These are phyloP conservation scores for Suhomyces yuchorum DNA, from an alignment of 1,139 yeast species.

Conservation along the genomic window DNA sequence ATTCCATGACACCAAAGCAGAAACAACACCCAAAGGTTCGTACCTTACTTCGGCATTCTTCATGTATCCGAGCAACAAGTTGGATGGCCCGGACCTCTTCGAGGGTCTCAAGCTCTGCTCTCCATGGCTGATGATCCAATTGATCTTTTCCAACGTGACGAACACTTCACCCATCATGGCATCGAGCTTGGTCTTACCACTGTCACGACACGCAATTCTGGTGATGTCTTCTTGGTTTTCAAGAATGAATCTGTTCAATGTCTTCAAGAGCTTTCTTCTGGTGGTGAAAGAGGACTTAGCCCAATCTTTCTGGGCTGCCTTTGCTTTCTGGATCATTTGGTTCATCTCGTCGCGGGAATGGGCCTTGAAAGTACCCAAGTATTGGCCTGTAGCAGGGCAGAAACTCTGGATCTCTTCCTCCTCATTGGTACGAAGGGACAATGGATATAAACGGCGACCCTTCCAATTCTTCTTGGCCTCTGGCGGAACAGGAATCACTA, in stretches of 20 bases:
- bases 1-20: constrained; percentile 95
- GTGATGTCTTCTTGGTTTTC: constrained; percentile 87
- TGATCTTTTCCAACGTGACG: constrained; percentile 89
- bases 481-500: constrained; percentile 67
- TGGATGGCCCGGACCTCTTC: constrained; percentile 83
- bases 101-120: constrained; percentile 70
- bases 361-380: constrained; percentile 69
- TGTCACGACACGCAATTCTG: constrained; percentile 90
- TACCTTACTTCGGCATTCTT: constrained; percentile 91
- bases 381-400: constrained; percentile 96
- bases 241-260: constrained; percentile 70
- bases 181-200: constrained; percentile 93
- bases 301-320: constrained; percentile 65
- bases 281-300: constrained; percentile 57
- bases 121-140: constrained; percentile 87
- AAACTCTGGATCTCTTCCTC: constrained; percentile 74
- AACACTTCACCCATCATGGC: constrained; percentile 95
- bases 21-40: constrained; percentile 87
- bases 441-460: constrained; percentile 73
- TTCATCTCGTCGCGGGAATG: constrained; percentile 72
- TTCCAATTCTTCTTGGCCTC: constrained; percentile 93
- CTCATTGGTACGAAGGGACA: constrained; percentile 56
- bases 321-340: constrained; percentile 54
- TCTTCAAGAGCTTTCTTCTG: constrained; percentile 68
- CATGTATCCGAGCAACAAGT: constrained; percentile 65